Conservation (phyloP, 2,329 filamentous ascomycete genomes). For the Cladosporium phlei region DNA sequence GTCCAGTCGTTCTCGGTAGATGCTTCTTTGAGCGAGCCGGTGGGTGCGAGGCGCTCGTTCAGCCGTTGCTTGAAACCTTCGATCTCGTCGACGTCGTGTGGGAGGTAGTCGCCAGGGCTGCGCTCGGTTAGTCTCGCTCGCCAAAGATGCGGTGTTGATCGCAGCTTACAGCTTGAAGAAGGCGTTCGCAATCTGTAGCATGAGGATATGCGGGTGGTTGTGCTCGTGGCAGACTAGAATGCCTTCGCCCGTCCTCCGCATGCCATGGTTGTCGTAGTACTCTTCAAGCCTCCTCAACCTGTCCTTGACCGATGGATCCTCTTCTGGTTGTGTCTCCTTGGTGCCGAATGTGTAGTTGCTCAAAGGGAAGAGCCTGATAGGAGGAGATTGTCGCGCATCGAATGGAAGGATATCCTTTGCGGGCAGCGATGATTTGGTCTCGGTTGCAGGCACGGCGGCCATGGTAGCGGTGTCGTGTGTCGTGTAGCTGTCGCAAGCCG, state of each 20-base stretch:
- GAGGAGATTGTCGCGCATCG: conserved; percentile 81
- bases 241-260: conserved; percentile 95
- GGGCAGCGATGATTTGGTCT: conserved; percentile 24
- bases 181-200: conserved; percentile 98
- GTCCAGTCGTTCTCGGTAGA: conserved; percentile 77
- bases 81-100: conserved; percentile 83
- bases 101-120: conserved; percentile 86
- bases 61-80: conserved; percentile 90
- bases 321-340: conserved; percentile 96
- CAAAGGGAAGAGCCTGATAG: conserved; percentile 79
- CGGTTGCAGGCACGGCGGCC: conserved; percentile 26
- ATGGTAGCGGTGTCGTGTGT: conserved; percentile 17
- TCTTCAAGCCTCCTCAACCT: conserved; percentile 92
- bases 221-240: conserved; percentile 98
- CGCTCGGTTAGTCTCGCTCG: background rate
- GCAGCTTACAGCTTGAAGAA: conserved; percentile 82
- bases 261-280: conserved; percentile 85
- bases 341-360: conserved; percentile 99
- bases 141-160: background rate
- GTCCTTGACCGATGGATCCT: conserved; percentile 91
- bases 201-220: conserved; percentile 96
- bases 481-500: no score
- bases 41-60: conserved; percentile 85
- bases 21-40: conserved; percentile 59
- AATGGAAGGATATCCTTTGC: conserved; percentile 54